Percentiles rank a stretch among this genome's conserved stretches.
These are phyloP conservation scores for Mortierella claussenii DNA, from an alignment of 192 early-diverging fungal genomes.

Conservation along the genomic window DNA sequence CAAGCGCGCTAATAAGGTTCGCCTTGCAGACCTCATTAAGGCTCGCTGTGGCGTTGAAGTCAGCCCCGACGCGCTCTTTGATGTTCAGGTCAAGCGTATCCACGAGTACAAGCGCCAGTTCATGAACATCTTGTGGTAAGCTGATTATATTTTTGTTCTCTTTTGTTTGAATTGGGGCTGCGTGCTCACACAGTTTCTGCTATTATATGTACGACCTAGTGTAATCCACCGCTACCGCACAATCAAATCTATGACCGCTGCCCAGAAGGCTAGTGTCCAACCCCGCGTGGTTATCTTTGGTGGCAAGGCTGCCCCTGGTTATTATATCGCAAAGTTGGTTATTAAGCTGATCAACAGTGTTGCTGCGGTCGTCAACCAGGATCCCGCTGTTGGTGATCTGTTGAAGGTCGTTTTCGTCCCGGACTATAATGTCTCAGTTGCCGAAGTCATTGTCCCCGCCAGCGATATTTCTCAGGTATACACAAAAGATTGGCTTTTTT, in stretches of 20 bases:
- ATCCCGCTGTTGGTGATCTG: constrained; percentile 79
- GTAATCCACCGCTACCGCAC: constrained; percentile 94
- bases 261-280: constrained; percentile 72
- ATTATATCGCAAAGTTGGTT: constrained; percentile 98
- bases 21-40: constrained; percentile 88
- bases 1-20: constrained; percentile 92
- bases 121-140: constrained; percentile 92
- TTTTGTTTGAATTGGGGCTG: neutral
- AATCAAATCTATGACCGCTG: constrained; percentile 82
- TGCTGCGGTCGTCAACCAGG: constrained; percentile 88
- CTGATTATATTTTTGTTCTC: neutral
- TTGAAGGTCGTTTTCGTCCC: constrained; percentile 98
- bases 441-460: constrained; percentile 96
- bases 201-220: too few species aligned
- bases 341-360: constrained; percentile 99
- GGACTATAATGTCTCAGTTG: constrained; percentile 98
- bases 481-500: too few species aligned
- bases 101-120: constrained; percentile 99
- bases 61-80: constrained; percentile 91
- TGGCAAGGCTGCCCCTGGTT: constrained; percentile 97
- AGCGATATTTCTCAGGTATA: constrained; percentile 94
- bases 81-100: constrained; percentile 97
- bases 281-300: constrained; percentile 95
- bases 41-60: constrained; percentile 76
- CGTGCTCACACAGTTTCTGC: too few species aligned